Percentiles rank a stretch among this genome's conserved stretches.
Evolutionary conservation across 805 yeast genomes (phyloP).

Genomic region (Ogataea nakhonphanomensis): DNA sequence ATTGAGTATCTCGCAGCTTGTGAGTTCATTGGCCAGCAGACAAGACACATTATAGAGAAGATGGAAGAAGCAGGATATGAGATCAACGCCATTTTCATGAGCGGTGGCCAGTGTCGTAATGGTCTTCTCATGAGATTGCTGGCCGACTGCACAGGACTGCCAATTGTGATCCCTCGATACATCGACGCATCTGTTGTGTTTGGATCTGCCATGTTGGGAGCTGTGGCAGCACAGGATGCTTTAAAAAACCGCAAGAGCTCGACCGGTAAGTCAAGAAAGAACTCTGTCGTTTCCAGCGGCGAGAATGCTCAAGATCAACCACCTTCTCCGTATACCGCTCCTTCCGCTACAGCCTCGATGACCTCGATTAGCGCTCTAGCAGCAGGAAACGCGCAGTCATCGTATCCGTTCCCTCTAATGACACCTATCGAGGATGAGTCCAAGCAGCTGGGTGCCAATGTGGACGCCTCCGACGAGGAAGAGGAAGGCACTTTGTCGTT

Average conservation of each 20-base stretch:
- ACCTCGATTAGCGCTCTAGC: constrained; percentile 54
- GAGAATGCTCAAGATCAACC: constrained; percentile 22
- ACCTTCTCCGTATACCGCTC: constrained; percentile 76
- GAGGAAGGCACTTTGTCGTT: constrained; percentile 52
- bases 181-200: constrained; percentile 97
- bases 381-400: constrained; percentile 31
- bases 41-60: constrained; percentile 87
- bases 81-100: constrained; percentile 74
- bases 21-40: constrained; percentile 96
- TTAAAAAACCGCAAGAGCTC: constrained; percentile 29
- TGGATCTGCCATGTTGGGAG: constrained; percentile 93
- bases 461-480: constrained; percentile 32
- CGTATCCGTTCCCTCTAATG: constrained; percentile 50
- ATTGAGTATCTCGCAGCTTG: constrained; percentile 87
- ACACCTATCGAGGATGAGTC: constrained; percentile 36
- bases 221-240: constrained; percentile 78
- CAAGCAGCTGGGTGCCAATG: constrained; percentile 30
- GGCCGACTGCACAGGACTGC: constrained; percentile 90
- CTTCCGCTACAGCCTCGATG: constrained; percentile 70
- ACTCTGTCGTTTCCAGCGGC: constrained; percentile 26
- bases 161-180: constrained; percentile 88
- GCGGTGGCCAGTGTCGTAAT: constrained; percentile 97
- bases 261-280: constrained; percentile 25
- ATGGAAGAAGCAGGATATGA: constrained; percentile 80
- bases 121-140: constrained; percentile 82